A percentile compares a stretch with the other conserved stretches of the same genome.
phyloP scores from a whole-genome alignment of 2,329 filamentous ascomycete genomes.

The Aspergillus melleus region DNA sequence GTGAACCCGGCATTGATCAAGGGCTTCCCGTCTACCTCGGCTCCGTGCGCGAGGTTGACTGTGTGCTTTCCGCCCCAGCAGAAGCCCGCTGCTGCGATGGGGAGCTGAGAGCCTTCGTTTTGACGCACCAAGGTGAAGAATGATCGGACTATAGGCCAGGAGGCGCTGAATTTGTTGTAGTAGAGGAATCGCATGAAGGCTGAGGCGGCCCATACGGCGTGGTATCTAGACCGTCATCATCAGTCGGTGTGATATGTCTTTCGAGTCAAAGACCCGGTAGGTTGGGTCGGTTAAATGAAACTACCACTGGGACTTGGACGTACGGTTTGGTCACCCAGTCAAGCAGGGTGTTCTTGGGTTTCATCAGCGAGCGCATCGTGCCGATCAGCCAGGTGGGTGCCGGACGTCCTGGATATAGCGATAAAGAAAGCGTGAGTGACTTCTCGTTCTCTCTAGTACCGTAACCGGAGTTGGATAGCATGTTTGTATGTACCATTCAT shows the following conservation, averaged over 20 bases:
- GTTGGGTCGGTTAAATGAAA: no score
- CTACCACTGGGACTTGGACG: not conserved
- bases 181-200: constrained; percentile 25
- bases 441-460: not conserved
- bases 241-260: not conserved
- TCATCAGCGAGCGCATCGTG: constrained; percentile 8
- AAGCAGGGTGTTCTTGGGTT: constrained; percentile 1
- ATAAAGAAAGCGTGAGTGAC: not conserved
- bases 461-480: not conserved
- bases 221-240: constrained; percentile 12
- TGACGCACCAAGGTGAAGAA: constrained; percentile 42
- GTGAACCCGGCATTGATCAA: constrained; percentile 56
- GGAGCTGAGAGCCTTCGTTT: constrained; percentile 32
- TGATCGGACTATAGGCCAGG: constrained; percentile 35
- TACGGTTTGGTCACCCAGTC: constrained; percentile 23
- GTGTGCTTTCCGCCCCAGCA: constrained; percentile 64
- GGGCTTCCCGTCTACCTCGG: constrained; percentile 20
- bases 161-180: constrained; percentile 25
- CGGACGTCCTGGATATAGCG: constrained; percentile 12
- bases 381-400: constrained; percentile 13
- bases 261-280: no score
- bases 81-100: constrained; percentile 59
- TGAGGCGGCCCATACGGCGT: constrained; percentile 11
- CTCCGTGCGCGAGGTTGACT: constrained; percentile 49
- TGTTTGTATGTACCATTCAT: constrained; percentile 45